Base-by-base conservation (phyloP, 2,329 filamentous ascomycete species). In the Fusarium avenaceum region DNA sequence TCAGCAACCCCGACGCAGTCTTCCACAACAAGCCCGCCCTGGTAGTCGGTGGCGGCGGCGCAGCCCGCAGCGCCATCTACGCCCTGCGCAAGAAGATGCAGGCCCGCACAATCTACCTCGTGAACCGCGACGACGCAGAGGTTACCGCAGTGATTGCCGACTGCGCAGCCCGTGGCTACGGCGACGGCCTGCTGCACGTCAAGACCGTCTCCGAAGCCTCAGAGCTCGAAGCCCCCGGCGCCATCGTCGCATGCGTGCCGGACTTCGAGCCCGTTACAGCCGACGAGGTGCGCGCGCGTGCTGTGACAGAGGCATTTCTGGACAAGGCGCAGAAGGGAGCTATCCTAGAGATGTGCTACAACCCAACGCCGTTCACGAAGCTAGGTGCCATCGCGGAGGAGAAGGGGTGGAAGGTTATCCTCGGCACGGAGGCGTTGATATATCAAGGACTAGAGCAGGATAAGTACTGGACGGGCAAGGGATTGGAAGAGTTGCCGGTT, bases 261-360 rank as follows among this genome's bases (percentile, higher is more conserved):
- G 90, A 96, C 77, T 89, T 92, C 69, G 83, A 89, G n/a, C 92
- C 92, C 1, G 82, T 82, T 71, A 90, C 88, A 0, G 77, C 82
- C 3, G 85, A 84, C 28, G 92, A 96, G 81, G 80, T 83, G 28
- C 80, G 82, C 42, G 87, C 90, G 6, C 81, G 92, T 2, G 76
- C 78, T 2, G 83, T 92, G 1, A 77, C 85, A 1, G 83, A 87
- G 72, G 76, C 80, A 4, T 85, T 84, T 47, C 68, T 84, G 13
- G 58, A 65, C 32, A 82, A 82, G 76, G 74, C 81, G 17, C 79
- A 85, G 63, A 90, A 90, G 78, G 91, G 90, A 8, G 88, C 88
- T 8, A 86, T 94, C 57, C 77, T 94, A 62, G 92, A 94, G 78
- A 94, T 95, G 92, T 94, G 91, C 82, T 94, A 94, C 76, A 92